A percentile compares a stretch with the other conserved stretches of the same genome.
Evolutionary conservation across 2,329 filamentous ascomycete species (phyloP).

Genomic region (Hymenoscyphus scutula): DNA sequence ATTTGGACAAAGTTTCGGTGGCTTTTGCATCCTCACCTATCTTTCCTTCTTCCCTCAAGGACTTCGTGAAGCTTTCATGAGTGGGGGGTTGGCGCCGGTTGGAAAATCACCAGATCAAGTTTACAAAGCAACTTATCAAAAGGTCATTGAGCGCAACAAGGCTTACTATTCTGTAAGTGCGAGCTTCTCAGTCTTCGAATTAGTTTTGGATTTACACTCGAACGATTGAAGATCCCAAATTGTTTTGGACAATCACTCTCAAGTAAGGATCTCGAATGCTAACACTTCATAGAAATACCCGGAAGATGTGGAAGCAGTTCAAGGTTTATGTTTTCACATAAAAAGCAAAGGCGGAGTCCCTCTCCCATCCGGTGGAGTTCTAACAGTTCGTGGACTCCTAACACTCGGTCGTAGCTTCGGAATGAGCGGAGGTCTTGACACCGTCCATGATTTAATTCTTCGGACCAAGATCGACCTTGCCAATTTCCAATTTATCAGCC

Average conservation of each 20-base stretch:
- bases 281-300: constrained; percentile 68
- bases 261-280: not conserved
- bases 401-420: constrained; percentile 78
- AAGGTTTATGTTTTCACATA: constrained; percentile 64
- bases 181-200: not conserved
- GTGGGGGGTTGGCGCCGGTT: constrained; percentile 79
- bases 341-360: constrained; percentile 55
- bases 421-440: constrained; percentile 69
- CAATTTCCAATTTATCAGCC: constrained; percentile 71
- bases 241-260: too few species aligned
- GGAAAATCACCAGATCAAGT: constrained; percentile 70
- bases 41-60: constrained; percentile 77
- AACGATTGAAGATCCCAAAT: too few species aligned
- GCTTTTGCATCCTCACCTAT: constrained; percentile 82
- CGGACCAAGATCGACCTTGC: constrained; percentile 70
- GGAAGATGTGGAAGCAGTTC: constrained; percentile 69
- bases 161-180: constrained; percentile 51
- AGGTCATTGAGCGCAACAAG: constrained; percentile 68
- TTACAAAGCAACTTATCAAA: constrained; percentile 69
- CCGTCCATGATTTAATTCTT: constrained; percentile 71
- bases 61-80: constrained; percentile 78
- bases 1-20: constrained; percentile 89
- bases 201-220: not conserved
- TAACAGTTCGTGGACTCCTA: constrained; percentile 74
- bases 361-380: constrained; percentile 67